Evolutionary conservation across 257 asterid genomes (phyloP).

Genomic region (Solanum clarkiae): DNA sequence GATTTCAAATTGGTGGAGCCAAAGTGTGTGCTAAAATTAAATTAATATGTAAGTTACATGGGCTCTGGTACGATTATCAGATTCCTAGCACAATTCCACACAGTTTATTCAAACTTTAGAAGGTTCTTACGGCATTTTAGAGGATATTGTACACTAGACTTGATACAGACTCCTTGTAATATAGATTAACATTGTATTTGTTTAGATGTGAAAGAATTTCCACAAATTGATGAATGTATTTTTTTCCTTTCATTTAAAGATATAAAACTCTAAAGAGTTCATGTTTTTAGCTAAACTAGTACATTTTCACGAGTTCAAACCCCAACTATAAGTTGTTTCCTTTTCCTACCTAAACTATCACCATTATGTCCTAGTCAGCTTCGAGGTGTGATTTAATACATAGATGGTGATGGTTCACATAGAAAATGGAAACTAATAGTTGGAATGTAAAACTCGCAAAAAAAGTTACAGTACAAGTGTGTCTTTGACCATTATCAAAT

Average conservation of each 20-base stretch:
- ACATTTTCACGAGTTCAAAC: too few species aligned
- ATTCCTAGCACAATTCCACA: background rate
- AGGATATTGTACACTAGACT: background rate
- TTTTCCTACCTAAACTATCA: background rate
- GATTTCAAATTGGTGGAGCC: background rate
- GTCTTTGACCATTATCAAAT: background rate
- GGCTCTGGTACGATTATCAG: background rate
- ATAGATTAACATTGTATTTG: background rate
- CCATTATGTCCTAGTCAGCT: too few species aligned
- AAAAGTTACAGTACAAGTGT: background rate
- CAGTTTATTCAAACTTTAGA: background rate
- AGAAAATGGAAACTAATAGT: background rate
- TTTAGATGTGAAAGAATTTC: background rate
- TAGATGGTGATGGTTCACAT: background rate
- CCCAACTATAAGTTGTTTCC: background rate
- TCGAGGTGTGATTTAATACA: background rate
- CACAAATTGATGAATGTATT: background rate
- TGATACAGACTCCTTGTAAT: background rate
- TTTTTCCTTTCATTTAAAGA: background rate
- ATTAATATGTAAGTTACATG: background rate
- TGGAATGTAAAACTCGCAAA: background rate
- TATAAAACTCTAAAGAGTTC: background rate
- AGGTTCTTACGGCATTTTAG: background rate
- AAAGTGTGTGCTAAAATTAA: background rate
- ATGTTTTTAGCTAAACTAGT: too few species aligned